Evolutionary conservation across 2,329 filamentous ascomycete genomes (phyloP), one percentile per base, ranked within the genome.

Genomic region (Colletotrichum sp.): DNA sequence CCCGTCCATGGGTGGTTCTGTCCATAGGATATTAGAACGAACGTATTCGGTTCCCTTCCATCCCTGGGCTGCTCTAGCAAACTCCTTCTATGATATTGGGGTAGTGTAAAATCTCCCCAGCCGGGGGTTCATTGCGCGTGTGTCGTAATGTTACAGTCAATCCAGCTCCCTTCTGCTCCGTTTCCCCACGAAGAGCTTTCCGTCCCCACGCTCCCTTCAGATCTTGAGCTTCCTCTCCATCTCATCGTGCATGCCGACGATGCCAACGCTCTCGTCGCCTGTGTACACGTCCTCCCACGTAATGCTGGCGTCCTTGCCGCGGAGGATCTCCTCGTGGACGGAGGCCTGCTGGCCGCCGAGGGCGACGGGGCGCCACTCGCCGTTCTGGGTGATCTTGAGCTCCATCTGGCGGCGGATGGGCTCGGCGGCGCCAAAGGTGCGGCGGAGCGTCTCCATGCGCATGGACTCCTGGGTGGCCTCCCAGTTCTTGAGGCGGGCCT

Each of bases 401-500:
- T 99, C 97, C 97, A 99, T 98, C 77, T 94, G 95, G 70, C 96
- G 92, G 73, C 96, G 93, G 81, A 98, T 93, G 5, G 97, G 97
- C 90, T 98, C 97, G 30, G 94, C 95, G 81, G 98, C 93, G 78
- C 97, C 97, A 85, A 96, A 98, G 62, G 95, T 93, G 79, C 95
- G 94, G 78, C 95, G 93, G 81, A 98, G 91, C 68, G 93, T 90
- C 87, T 96, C 93, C 94, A 98, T 97, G 87, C 97, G 97, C 83
- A 98, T 86, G 39, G 88, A 85, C 81, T 98, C 94, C 87, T 98
- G 96, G 56, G 96, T 98, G 74, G 93, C 89, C 86, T 96, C 95
- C 97, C 97, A 99, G 83, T 93, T 91, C 82, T 93, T 91, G 75
- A 99, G 94, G 77, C 97, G 96, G 70, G 94, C 89, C 88, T 98